Base-by-base conservation (phyloP, 2,329 filamentous ascomycete genomes). In the Cercospora zeae-maydis region DNA sequence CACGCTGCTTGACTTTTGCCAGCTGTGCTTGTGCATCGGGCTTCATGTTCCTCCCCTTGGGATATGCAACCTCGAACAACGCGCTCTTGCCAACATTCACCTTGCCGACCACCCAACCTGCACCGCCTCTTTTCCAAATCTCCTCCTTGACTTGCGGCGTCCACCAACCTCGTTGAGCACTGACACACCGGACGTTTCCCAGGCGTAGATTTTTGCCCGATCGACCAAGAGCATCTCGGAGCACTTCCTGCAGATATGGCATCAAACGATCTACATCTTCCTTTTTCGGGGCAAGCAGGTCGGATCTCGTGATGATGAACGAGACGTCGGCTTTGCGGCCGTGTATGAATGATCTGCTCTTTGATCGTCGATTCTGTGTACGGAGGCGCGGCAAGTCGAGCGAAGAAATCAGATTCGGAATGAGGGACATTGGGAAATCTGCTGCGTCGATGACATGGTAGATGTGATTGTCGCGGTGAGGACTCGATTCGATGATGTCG, bases 11-110 rank as follows among this genome's bases (percentile, higher is more conserved):
- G 24, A 58, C 62, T 42, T 61, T 45, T 19, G 42, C 39, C 53
- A 64, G 42, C 24, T 59, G 47, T 13, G 49, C 58, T 45, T 61
- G 53, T 19, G 51, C 31, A 1, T 36, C 53, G 13, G 62, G 53
- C 57, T 58, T 59, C 9, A 42, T 47, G n/a, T 24, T 79, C 69
- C 71, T 76, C 58, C 71, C 81, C 90, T 93, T 88, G 3, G 96
- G 93, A 71, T 93, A 96, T 7, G 97, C 86, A 4, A 87, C 85
- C 69, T 95, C 88, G 64, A 98, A 96, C 1, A 99, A 83, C 72
- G 89, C 89, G 70, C 93, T 98, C 78, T 99, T 99, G 24, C 95
- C 96, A 2, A 98, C 96, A 73, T 99, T 99, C 66, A 92, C 92
- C 76, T 96, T 98, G n/a, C 95, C 95, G 2, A 99, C 90, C 82